A percentile compares a stretch with the other conserved stretches of the same genome.
phyloP scores from a whole-genome alignment of 140 eudicot species.

The Anethum foeniculum region DNA sequence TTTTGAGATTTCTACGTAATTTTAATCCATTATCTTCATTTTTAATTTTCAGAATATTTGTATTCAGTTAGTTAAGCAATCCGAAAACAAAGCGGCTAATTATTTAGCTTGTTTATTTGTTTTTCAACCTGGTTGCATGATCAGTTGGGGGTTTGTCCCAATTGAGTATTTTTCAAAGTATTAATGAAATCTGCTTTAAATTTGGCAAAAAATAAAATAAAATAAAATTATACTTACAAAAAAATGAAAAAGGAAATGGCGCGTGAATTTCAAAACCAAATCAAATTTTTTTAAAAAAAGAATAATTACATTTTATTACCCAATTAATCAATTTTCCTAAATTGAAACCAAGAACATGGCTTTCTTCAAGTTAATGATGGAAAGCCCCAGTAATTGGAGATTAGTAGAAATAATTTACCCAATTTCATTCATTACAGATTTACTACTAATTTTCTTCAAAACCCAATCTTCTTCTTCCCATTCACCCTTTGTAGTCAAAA shows the following conservation, averaged over 20 bases:
- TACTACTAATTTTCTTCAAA: conserved; percentile 18
- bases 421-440: conserved; percentile 15
- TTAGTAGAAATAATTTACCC: background rate
- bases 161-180: no score
- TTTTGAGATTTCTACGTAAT: no score
- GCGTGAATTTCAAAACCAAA: conserved; percentile 22
- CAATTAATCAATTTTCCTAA: conserved; percentile 4
- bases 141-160: no score
- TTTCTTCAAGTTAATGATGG: background rate
- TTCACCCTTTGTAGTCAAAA: conserved; percentile 22
- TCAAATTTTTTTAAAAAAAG: background rate
- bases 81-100: no score
- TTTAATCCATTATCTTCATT: no score
- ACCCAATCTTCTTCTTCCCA: conserved; percentile 7
- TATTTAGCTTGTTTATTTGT: no score
- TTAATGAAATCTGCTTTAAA: no score
- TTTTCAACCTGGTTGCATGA: no score
- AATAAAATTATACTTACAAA: no score
- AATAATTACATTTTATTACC: conserved; percentile 5
- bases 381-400: conserved; percentile 21
- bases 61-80: no score
- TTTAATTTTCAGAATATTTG: no score
- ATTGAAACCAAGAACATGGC: background rate
- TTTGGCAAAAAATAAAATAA: no score
- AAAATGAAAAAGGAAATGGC: conserved; percentile 1